phyloP scores from a whole-genome alignment of 495 filamentous ascomycete genomes.

The Thozetella sp. region DNA sequence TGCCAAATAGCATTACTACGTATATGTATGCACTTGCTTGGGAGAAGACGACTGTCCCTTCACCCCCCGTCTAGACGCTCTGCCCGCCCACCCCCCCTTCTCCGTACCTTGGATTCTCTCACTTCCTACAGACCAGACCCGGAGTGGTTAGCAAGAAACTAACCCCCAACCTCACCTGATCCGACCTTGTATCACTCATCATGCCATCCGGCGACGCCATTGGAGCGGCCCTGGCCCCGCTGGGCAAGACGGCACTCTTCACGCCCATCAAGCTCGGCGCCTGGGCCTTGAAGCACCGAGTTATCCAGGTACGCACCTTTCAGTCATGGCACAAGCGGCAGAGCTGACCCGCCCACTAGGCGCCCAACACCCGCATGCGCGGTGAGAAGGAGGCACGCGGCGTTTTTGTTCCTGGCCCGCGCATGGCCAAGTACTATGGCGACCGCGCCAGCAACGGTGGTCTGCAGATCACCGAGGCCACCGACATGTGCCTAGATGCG shows the following conservation, averaged over 20 bases:
- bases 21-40: background rate
- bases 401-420: conserved; percentile 40
- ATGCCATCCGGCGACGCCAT: background rate
- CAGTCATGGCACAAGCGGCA: too few species aligned
- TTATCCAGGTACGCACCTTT: conserved; percentile 13
- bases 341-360: too few species aligned
- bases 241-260: conserved; percentile 26
- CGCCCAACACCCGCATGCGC: conserved; percentile 35
- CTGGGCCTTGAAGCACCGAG: conserved; percentile 23
- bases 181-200: background rate
- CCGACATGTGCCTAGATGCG: conserved; percentile 56
- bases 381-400: conserved; percentile 32
- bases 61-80: background rate
- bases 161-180: background rate
- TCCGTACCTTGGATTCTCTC: background rate
- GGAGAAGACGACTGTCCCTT: background rate
- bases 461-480: conserved; percentile 64
- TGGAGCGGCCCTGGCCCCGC: conserved; percentile 19
- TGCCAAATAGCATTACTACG: too few species aligned
- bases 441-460: conserved; percentile 58
- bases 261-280: conserved; percentile 28
- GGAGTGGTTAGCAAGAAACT: background rate
- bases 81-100: too few species aligned
- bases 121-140: background rate
- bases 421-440: conserved; percentile 57